Conservation (phyloP, 2,329 filamentous ascomycete genomes). For the Aspergillus japonicus region DNA sequence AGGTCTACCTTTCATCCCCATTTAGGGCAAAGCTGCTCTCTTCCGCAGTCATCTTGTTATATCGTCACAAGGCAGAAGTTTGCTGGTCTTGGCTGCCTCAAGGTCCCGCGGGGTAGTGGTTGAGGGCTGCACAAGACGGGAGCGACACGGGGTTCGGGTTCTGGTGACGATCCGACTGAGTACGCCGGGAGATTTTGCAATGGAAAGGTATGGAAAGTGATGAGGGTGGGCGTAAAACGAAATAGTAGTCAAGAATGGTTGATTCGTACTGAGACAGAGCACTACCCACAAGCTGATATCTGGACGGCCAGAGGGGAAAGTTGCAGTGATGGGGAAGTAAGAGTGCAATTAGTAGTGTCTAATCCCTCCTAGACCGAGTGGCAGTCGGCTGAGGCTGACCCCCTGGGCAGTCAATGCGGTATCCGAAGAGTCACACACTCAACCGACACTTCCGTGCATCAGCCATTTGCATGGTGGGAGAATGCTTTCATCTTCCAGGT, state of each 20-base stretch:
- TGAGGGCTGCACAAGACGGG: neutral
- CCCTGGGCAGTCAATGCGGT: neutral
- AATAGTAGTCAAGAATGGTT: neutral
- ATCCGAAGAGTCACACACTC: neutral
- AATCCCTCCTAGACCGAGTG: neutral
- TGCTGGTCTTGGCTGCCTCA: neutral
- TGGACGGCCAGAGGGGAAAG: neutral
- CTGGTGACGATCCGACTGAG: neutral
- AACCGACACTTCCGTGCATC: neutral
- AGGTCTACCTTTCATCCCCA: neutral
- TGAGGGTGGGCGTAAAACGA: neutral
- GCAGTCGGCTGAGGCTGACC: neutral
- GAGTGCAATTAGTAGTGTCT: neutral
- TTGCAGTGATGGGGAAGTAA: neutral
- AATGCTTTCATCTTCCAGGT: neutral
- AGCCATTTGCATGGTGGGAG: neutral
- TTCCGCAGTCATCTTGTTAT: neutral
- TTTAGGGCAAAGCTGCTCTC: neutral
- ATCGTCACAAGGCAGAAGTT: neutral
- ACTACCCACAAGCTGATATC: neutral
- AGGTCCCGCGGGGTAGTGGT: neutral
- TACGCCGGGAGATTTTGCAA: neutral
- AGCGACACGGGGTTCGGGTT: neutral
- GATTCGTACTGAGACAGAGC: conserved; percentile 1
- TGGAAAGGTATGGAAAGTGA: neutral